A percentile compares a stretch with the other conserved stretches of the same genome.
These are phyloP conservation scores for Stemphylium lycopersici DNA, from an alignment of 2,329 filamentous ascomycete species.

Conservation along the genomic window DNA sequence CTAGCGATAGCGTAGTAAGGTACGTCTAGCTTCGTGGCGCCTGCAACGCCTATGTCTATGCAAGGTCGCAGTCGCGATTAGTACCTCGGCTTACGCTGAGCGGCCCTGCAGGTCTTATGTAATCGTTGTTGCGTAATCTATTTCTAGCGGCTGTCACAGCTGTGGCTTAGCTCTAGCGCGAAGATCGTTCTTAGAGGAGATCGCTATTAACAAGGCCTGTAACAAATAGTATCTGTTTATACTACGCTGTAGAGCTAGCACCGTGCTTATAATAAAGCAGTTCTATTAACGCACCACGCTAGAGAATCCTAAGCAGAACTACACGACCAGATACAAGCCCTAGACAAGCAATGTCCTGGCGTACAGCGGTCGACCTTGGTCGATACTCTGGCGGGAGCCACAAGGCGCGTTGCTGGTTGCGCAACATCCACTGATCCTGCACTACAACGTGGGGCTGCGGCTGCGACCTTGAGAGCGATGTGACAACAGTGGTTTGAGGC, in stretches of 20 bases:
- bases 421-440: conserved; percentile 17
- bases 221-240: too few relatives aligned
- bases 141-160: not conserved
- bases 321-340: conserved; percentile 15
- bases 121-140: not conserved
- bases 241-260: too few relatives aligned
- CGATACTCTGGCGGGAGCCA: conserved; percentile 21
- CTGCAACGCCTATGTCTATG: not conserved
- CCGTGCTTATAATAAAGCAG: too few relatives aligned
- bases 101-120: not conserved
- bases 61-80: not conserved
- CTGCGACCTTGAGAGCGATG: conserved; percentile 1
- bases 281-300: not conserved
- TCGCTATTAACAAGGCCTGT: too few relatives aligned
- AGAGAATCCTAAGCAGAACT: conserved; percentile 9
- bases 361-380: conserved; percentile 7
- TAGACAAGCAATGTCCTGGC: conserved; percentile 12
- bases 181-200: too few relatives aligned
- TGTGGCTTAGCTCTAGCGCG: conserved; percentile 3
- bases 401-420: conserved; percentile 14
- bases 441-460: conserved; percentile 6
- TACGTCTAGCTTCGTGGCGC: not conserved
- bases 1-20: not conserved
- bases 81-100: not conserved
- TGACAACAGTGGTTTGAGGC: not conserved